A percentile compares a stretch with the other conserved stretches of the same genome.
Evolutionary conservation across 306 rosid genomes (phyloP).

Genomic region (Luffa aegyptiaca): DNA sequence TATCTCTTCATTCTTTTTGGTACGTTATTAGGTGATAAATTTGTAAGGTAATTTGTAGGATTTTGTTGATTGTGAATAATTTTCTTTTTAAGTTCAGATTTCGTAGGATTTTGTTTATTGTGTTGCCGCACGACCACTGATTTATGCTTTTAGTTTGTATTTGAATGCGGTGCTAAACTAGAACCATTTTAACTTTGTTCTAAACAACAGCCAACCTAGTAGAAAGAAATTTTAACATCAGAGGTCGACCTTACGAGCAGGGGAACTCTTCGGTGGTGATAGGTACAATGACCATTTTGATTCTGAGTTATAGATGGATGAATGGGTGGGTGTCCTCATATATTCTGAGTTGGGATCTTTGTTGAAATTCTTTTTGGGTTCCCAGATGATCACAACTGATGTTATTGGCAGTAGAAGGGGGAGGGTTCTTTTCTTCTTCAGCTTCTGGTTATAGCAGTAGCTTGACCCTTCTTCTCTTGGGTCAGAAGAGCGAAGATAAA

Average conservation of each 20-base stretch:
- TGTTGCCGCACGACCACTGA: not conserved
- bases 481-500: conserved; percentile 79
- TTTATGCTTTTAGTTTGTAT: not conserved
- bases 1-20: not conserved
- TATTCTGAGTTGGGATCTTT: not conserved
- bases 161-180: not conserved
- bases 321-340: not conserved
- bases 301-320: not conserved
- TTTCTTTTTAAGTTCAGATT: not conserved
- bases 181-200: not conserved
- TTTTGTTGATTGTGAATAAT: not conserved
- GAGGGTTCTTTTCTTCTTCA: conserved; percentile 97
- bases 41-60: not conserved
- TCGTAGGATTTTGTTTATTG: not conserved
- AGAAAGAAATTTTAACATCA: not conserved
- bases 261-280: not conserved
- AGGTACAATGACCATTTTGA: not conserved
- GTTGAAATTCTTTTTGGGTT: not conserved
- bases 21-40: not conserved
- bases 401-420: conserved; percentile 97
- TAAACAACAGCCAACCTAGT: not conserved
- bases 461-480: conserved; percentile 85
- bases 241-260: not conserved
- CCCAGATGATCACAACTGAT: conserved; percentile 90
- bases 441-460: conserved; percentile 94